phyloP scores from a whole-genome alignment of 2,329 filamentous ascomycete genomes.

The Coniella vitis region DNA sequence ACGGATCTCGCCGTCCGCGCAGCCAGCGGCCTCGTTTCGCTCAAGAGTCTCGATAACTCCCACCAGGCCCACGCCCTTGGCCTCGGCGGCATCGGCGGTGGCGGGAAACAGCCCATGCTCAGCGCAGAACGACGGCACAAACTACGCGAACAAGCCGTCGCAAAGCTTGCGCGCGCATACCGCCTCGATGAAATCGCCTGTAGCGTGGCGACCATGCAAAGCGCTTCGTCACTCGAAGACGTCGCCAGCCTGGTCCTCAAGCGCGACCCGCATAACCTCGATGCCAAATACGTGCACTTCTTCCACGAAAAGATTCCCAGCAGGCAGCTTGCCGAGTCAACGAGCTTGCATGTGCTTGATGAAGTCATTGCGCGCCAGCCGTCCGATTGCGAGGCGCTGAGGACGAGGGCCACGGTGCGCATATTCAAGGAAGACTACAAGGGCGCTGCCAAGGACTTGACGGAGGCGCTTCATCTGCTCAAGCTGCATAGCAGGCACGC shows the following conservation, averaged over 20 bases:
- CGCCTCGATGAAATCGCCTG: conserved; percentile 76
- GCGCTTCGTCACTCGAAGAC: conserved; percentile 68
- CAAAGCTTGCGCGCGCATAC: conserved; percentile 71
- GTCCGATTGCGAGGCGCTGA: conserved; percentile 57
- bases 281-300: conserved; percentile 85
- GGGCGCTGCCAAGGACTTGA: conserved; percentile 64
- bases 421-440: conserved; percentile 70
- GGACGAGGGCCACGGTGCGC: conserved; percentile 68
- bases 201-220: conserved; percentile 79
- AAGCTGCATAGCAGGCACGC: conserved; percentile 49
- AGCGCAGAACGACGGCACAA: conserved; percentile 71
- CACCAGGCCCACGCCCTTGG: conserved; percentile 40
- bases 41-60: conserved; percentile 48
- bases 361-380: conserved; percentile 60
- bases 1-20: conserved; percentile 72
- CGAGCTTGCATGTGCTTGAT: conserved; percentile 58
- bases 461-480: conserved; percentile 52
- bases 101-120: conserved; percentile 54
- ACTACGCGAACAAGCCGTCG: conserved; percentile 74
- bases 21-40: conserved; percentile 63
- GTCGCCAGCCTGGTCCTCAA: conserved; percentile 68
- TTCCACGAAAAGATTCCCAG: conserved; percentile 87
- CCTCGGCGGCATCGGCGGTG: conserved; percentile 48
- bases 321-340: conserved; percentile 64
- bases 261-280: conserved; percentile 57